Base-by-base conservation (phyloP, 371 early-diverging fungal genomes). In the Mortierella sp. region DNA sequence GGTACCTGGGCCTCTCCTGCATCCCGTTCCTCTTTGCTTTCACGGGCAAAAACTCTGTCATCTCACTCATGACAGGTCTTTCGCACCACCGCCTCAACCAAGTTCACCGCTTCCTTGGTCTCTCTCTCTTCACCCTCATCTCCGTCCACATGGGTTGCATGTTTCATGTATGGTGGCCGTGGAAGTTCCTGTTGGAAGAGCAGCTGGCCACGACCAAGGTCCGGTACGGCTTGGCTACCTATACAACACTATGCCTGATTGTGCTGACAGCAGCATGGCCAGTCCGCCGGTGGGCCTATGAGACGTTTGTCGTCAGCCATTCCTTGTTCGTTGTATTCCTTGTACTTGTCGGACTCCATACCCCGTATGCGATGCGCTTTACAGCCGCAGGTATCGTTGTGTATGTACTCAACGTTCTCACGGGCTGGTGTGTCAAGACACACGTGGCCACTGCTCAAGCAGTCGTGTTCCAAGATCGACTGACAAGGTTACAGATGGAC, bases 321-420 rank as follows among this genome's bases (percentile, higher is more conserved):
- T 37, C 61, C 2, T 17, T 71, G 37, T 55, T 86, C 25, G 46
- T 83, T 8, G 82, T 79, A 3, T 80, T 88, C 59, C 63, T 88
- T 40, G 84, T 85, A 17, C 73, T 81, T 3, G 82, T 84, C 27
- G 82, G 85, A 8, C 61, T 82, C 4, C 88, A 88, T 51, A 86
- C 88, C 0, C 86, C 86, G 1, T 88, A 86, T 57, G 86, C 86
- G 2, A 84, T 86, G 86, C 83, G 86, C 10, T 88, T 85, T 57
- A 86, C 85, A 16, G 57, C 78, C n/a, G 66, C 81, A 0, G 88
- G 88, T 10, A 54, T 86, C 25, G 28, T 86, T 14, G 81, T 83
- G 46, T 86, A 86, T 29, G 16, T 68, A 0, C 54, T 86, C 45
- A 86, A 88, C 47, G 66, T 79, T 3, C 63, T 84, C 17, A 82